Evolutionary conservation across 352 stramenopile genomes (phyloP), one percentile per base, ranked within the genome.

Genomic region (Elongisporangium undulatum): DNA sequence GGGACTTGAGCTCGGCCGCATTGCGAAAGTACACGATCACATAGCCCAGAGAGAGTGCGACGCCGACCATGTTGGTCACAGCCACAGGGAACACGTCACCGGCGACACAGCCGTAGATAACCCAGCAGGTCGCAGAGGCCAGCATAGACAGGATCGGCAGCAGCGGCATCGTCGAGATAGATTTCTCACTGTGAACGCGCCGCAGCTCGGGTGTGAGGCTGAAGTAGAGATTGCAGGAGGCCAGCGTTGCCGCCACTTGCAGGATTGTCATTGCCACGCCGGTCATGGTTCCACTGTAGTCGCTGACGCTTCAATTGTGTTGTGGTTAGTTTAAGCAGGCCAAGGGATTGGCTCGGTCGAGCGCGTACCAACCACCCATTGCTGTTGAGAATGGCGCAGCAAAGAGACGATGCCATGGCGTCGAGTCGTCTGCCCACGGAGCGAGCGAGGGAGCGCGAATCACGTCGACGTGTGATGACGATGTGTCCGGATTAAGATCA

Each of bases 111-210:
- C 78, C 78, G 54, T 88, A 88, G 51, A 86, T 55, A 12, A 62
- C 71, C 78, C 78, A 88, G 56, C 73, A 59, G 34, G 78, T 60
- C 53, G 75, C 80, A 59, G 86, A 86, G 15, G 54, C 75, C 23
- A 85, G 54, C 77, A 87, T 85, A 16, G 75, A 78, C 48, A 87
- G 61, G 53, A 87, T 69, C 26, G 73, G 77, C 22, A 87, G 63
- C 12, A 65, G 59, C n/a, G 67, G 64, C 64, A 79, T 68, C 23
- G 34, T 68, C 10, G 56, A 34, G 1, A 66, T 72, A 59, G 59
- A 71, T 39, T 75, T 73, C 12, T 66, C 51, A 45, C 58, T 60
- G 6, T 74, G 66, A 53, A 79, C 74, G 17, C 66, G 54, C 8
- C 67, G 71, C 49, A 86, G 69, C 13, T 61, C 64, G 2, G 73